A percentile compares a stretch with the other conserved stretches of the same genome.
Conservation (phyloP, 805 yeast species). For the Zygotorulaspora danielsina region DNA sequence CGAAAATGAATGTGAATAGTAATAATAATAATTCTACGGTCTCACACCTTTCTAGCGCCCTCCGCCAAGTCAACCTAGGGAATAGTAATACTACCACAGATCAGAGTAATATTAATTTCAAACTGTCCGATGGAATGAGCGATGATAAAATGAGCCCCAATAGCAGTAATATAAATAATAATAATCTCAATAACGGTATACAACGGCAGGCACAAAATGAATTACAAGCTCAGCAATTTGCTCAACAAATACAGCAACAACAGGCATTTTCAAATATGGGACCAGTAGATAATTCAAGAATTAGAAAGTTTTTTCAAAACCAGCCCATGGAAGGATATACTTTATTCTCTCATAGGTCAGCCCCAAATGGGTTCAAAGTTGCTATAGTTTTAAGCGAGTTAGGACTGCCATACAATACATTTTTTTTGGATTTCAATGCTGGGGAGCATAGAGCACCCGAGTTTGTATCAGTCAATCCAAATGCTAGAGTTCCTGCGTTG, state of each 20-base stretch:
- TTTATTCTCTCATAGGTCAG: slow-evolving; percentile 76
- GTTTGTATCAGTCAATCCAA: slow-evolving; percentile 89
- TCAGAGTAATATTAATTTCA: slow-evolving; percentile 30
- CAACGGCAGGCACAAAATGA: slow-evolving; percentile 19
- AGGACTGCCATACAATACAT: slow-evolving; percentile 71
- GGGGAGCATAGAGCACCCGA: slow-evolving; percentile 94
- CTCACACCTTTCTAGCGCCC: slow-evolving; percentile 35
- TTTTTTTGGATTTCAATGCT: slow-evolving; percentile 76
- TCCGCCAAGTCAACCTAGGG: slow-evolving; percentile 35
- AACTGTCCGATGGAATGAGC: slow-evolving; percentile 10
- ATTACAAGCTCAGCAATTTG: slow-evolving; percentile 21
- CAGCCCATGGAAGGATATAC: slow-evolving; percentile 82
- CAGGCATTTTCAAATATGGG: slow-evolving; percentile 16
- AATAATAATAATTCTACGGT: slow-evolving; percentile 18
- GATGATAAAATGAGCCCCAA: slow-evolving; percentile 1
- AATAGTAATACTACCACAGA: slow-evolving; percentile 29
- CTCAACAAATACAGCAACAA: slow-evolving; percentile 22
- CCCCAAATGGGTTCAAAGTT: slow-evolving; percentile 95
- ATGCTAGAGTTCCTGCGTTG: slow-evolving; percentile 91
- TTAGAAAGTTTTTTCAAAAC: slow-evolving; percentile 66
- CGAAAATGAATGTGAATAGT: slow-evolving; percentile 1
- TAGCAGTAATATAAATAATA: slow-evolving; percentile 8
- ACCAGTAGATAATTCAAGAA: slow-evolving; percentile 49
- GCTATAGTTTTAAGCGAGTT: slow-evolving; percentile 86
- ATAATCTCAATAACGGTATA: slow-evolving; percentile 11